A percentile compares a stretch with the other conserved stretches of the same genome.
These are phyloP conservation scores for Puccinia horiana DNA, from an alignment of 1,284 basidiomycete species.

Conservation along the genomic window DNA sequence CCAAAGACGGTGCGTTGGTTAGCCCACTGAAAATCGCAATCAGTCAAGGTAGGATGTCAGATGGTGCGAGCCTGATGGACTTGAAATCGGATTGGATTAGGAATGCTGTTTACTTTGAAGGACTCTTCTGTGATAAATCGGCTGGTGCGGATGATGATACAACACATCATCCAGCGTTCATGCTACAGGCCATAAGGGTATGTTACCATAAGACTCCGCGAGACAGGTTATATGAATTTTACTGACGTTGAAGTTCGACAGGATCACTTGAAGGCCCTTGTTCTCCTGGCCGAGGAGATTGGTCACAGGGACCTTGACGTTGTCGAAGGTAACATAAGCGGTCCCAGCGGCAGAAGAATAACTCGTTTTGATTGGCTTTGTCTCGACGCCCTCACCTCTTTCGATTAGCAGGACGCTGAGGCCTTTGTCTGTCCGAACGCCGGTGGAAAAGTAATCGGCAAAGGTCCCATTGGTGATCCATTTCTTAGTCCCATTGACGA, in stretches of 20 bases:
- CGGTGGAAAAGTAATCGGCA: constrained; percentile 54
- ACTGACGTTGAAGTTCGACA: constrained; percentile 61
- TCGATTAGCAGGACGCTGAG: constrained; percentile 81
- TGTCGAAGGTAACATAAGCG: constrained; percentile 82
- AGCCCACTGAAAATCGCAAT: constrained; percentile 66
- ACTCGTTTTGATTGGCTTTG: constrained; percentile 79
- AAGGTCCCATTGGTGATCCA: constrained; percentile 85
- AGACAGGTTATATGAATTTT: no score
- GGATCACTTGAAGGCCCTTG: constrained; percentile 73
- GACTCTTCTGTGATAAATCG: constrained; percentile 72
- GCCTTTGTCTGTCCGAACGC: constrained; percentile 67
- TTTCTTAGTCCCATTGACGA: constrained; percentile 83
- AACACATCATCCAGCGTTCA: constrained; percentile 69
- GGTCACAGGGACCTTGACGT: constrained; percentile 79
- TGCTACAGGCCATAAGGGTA: constrained; percentile 53
- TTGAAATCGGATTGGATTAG: no score
- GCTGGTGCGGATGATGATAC: constrained; percentile 71
- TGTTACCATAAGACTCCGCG: no score
- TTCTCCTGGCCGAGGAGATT: constrained; percentile 83
- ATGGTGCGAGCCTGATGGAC: no score
- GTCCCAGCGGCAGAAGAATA: constrained; percentile 72
- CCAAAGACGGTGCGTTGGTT: constrained; percentile 80
- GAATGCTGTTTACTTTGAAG: constrained; percentile 64
- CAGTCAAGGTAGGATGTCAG: no score
- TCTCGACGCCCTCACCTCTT: constrained; percentile 68